Evolutionary conservation across 2,329 filamentous ascomycete genomes (phyloP), one percentile per base, ranked within the genome.

Genomic region (Onygenales sp.): DNA sequence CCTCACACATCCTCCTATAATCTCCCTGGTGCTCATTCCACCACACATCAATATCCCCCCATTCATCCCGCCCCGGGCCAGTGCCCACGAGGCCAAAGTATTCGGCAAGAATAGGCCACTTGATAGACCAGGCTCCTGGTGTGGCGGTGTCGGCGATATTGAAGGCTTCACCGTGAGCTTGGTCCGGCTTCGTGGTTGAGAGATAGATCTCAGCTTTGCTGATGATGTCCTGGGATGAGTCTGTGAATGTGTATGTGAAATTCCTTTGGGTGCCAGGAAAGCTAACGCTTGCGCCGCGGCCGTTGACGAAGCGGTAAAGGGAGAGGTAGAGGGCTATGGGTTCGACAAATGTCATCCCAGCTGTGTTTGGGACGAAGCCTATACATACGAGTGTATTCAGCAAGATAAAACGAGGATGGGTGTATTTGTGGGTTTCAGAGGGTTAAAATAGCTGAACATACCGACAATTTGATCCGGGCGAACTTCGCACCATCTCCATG

Each of bases 401-500:
- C 5, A n/a, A 11, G 42, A 37, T 27, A 21, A 13, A 39, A 7
- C 1, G 36, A 39, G 36, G 21, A 27, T 27, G 21, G 21, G 21
- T 17, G 17, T 17, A 17, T 17, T 17, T 17, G 3, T 27, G 21
- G 21, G 21, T 27, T 27, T 27, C 21, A 27, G 4, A 4, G 21
- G 21, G 21, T 27, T 27, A 27, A 36, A 52, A 8, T 17, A 44
- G 8, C 13, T n/a, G 10, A 27, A 49, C 51, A 10, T 36, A 58
- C 61, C 62, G 31, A 68, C 59, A 54, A 77, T 74, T 36, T 69
- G 61, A 54, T 76, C 73, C 0, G 74, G 73, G 6, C 71, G 69
- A 13, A 75, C 65, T 53, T 75, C 72, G 56, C 67, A 70, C 67
- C 70, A 76, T 10, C 64, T 68, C 73, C 73, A 76, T 0, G 54